phyloP scores from a whole-genome alignment of 2,329 filamentous ascomycete species.

The Hypoxylon sp. region DNA sequence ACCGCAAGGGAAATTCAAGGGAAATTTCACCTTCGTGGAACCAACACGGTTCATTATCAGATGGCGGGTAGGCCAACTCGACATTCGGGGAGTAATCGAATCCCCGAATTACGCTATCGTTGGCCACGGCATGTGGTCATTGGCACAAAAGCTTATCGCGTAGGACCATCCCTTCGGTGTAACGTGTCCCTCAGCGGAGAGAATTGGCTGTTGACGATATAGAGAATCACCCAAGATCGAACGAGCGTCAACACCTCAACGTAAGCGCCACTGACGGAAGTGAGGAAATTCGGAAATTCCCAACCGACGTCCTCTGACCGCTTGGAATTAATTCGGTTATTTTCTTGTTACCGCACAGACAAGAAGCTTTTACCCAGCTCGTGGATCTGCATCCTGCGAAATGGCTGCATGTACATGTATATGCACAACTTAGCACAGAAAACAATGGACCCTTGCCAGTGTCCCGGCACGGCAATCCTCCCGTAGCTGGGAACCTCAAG shows the following conservation, averaged over 20 bases:
- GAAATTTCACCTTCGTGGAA: slow-evolving; percentile 11
- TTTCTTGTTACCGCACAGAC: slow-evolving; percentile 10
- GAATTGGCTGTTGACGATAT: background rate
- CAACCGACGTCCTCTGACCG: slow-evolving; percentile 20
- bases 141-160: slow-evolving; percentile 29
- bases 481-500: slow-evolving; percentile 36
- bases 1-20: slow-evolving; percentile 5
- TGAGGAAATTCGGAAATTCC: background rate
- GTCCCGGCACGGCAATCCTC: slow-evolving; percentile 46
- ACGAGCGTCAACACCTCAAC: background rate
- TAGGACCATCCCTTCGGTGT: slow-evolving; percentile 30
- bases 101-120: slow-evolving; percentile 36
- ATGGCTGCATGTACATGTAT: slow-evolving; percentile 38
- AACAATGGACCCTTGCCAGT: slow-evolving; percentile 38
- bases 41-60: slow-evolving; percentile 26
- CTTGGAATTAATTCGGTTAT: slow-evolving; percentile 10
- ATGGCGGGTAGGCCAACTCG: slow-evolving; percentile 10
- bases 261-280: background rate
- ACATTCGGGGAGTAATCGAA: slow-evolving; percentile 39
- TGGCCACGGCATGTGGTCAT: slow-evolving; percentile 13
- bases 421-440: slow-evolving; percentile 42
- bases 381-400: slow-evolving; percentile 38
- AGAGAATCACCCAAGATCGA: slow-evolving; percentile 13
- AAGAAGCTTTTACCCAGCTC: slow-evolving; percentile 17
- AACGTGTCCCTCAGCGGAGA: slow-evolving; percentile 20